phyloP scores from a whole-genome alignment of 305 asterid genomes.

The Stenogyne calaminthoides region DNA sequence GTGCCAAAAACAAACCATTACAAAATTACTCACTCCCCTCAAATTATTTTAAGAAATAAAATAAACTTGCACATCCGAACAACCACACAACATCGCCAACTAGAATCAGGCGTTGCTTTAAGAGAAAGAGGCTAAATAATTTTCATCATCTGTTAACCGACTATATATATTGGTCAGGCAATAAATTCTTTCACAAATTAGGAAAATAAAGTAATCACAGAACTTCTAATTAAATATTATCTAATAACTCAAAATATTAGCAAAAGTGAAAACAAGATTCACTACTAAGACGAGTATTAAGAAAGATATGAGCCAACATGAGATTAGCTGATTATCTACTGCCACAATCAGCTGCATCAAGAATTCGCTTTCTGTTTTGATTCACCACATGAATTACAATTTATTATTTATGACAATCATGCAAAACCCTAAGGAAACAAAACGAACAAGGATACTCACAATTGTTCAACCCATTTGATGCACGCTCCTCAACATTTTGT shows the following conservation, averaged over 20 bases:
- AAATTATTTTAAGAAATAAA: background rate
- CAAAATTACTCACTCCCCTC: background rate
- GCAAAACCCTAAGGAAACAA: background rate
- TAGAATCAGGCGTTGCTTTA: background rate
- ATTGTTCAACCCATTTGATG: constrained; percentile 11
- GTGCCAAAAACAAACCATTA: background rate
- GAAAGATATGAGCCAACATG: constrained; percentile 3
- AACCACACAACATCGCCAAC: background rate
- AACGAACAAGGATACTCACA: background rate
- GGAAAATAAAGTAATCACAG: background rate
- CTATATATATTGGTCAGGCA: background rate
- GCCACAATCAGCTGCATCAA: constrained; percentile 1
- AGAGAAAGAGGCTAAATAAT: background rate
- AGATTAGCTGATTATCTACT: background rate
- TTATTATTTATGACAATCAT: background rate
- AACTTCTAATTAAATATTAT: background rate
- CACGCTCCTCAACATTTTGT: constrained; percentile 14
- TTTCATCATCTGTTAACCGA: background rate
- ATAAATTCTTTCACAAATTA: background rate
- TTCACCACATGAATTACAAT: background rate
- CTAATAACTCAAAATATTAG: background rate
- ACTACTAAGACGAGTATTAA: background rate
- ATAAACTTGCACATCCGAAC: constrained; percentile 10
- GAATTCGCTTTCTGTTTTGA: background rate
- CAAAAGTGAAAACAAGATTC: background rate